Base-by-base conservation (phyloP, 306 rosid species). In the Trifolium dubium region DNA sequence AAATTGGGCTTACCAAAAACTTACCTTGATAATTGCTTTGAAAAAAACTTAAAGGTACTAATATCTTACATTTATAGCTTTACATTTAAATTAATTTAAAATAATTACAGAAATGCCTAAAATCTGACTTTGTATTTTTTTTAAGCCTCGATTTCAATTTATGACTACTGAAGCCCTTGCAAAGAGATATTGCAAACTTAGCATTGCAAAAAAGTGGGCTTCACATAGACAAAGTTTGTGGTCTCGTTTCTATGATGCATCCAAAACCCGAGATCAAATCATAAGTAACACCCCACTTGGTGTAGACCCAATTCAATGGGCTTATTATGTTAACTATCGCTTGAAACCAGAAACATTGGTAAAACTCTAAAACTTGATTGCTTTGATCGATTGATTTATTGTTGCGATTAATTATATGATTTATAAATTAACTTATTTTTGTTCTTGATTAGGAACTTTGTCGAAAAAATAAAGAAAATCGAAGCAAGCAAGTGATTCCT, bases 261-360 rank as follows among this genome's bases (percentile, higher is more conserved):
- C 23, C 23, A n/a, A 49, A 49, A 49, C 55, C 55, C 18, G 15
- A 5, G 18, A 13, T 13, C 54, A 47, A 47, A 13, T 47, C 18
- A 13, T 2, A 49, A 49, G 18, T n/a, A n/a, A 4, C 14, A n/a
- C 9, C 9, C 46, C 12, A 8, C 12, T 8, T 49, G 55, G 55
- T n/a, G 55, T 49, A n/a, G 19, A 49, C 55, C 55, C 19, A 49
- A 49, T 47, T 47, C 54, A 47, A 47, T 47, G 54, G 54, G 55
- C 55, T 49, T 19, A 49, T n/a, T 49, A 14, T 49, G 19, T n/a
- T 14, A 4, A 49, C 55, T n/a, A 49, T 49, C 19, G 19, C n/a
- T 49, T 49, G 19, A 49, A 49, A 49, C 19, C 55, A n/a, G 46
- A 41, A 41, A 41, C 46, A 41, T 13, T 8, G 46, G 46, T 41